Percentiles rank a stretch among this genome's conserved stretches.
Evolutionary conservation across 1,139 yeast genomes (phyloP).

Genomic region (Candida sanyaensis): DNA sequence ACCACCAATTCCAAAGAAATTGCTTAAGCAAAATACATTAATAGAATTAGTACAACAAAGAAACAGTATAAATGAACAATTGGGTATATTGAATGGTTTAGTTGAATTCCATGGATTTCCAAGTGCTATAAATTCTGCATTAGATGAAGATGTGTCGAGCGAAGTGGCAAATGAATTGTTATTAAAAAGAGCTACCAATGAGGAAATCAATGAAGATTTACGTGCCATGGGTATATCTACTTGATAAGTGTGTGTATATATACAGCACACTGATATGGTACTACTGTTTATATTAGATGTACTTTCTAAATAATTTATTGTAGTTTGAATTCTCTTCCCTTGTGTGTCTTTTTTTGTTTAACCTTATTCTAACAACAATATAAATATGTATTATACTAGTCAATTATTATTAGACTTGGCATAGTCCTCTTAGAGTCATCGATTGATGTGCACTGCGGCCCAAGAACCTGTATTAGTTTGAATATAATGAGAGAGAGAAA

Average conservation of each 20-base stretch:
- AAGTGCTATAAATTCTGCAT: slow-evolving; percentile 52
- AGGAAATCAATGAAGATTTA: slow-evolving; percentile 65
- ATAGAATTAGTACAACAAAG: slow-evolving; percentile 54
- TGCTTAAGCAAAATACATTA: slow-evolving; percentile 38
- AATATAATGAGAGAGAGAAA: no score
- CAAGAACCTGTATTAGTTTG: background rate
- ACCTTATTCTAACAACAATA: background rate
- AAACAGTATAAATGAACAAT: slow-evolving; percentile 54
- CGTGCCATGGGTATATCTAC: slow-evolving; percentile 47
- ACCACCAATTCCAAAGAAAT: slow-evolving; percentile 34
- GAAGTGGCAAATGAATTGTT: slow-evolving; percentile 38
- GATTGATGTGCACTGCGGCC: no score
- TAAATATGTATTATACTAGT: background rate
- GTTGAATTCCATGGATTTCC: slow-evolving; percentile 66
- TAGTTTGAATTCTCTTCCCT: background rate
- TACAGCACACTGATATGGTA: background rate
- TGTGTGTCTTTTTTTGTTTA: background rate
- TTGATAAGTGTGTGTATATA: background rate
- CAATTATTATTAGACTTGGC: background rate
- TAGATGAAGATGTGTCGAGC: slow-evolving; percentile 23
- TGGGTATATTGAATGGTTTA: slow-evolving; percentile 59
- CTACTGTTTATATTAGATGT: no score
- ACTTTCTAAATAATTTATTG: background rate
- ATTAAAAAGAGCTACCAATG: slow-evolving; percentile 54
- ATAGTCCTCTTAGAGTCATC: no score